phyloP scores from a whole-genome alignment of 192 early-diverging fungal genomes.

The Phycomyces nitens region DNA sequence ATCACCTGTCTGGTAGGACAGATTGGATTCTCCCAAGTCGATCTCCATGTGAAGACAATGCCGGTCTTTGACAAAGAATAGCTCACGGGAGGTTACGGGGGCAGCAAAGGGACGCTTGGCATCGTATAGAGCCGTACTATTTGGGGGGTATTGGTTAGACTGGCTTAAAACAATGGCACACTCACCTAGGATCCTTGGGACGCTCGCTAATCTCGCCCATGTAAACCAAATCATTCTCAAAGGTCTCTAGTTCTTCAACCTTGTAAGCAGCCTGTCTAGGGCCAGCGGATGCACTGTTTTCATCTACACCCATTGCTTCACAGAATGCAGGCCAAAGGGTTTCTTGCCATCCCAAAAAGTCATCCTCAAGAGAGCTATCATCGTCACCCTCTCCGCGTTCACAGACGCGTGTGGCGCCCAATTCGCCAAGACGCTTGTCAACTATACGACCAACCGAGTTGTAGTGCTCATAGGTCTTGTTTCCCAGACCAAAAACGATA shows the following conservation, averaged over 20 bases:
- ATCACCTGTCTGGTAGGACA: slow-evolving; percentile 91
- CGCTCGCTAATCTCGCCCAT: slow-evolving; percentile 1
- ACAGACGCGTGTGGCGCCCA: slow-evolving; percentile 77
- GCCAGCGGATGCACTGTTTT: slow-evolving; percentile 20
- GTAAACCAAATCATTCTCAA: not conserved
- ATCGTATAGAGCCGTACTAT: slow-evolving; percentile 65
- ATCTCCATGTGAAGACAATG: slow-evolving; percentile 93
- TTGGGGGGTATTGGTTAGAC: too few species aligned
- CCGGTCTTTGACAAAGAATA: slow-evolving; percentile 71
- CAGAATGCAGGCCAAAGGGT: slow-evolving; percentile 75
- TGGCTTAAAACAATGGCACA: too few species aligned
- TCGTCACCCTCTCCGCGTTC: slow-evolving; percentile 95
- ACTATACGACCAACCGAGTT: slow-evolving; percentile 77
- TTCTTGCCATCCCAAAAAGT: slow-evolving; percentile 95
- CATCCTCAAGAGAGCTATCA: slow-evolving; percentile 92
- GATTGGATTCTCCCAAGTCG: slow-evolving; percentile 75
- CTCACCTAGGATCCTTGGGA: slow-evolving; percentile 1
- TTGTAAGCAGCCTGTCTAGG: slow-evolving; percentile 50
- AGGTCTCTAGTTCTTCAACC: slow-evolving; percentile 41
- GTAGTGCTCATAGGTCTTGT: slow-evolving; percentile 89
- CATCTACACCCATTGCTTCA: slow-evolving; percentile 67
- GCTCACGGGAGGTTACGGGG: slow-evolving; percentile 59
- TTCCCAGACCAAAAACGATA: slow-evolving; percentile 83
- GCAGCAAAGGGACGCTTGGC: slow-evolving; percentile 85
- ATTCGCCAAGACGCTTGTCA: slow-evolving; percentile 58